Conservation (phyloP, 2,329 filamentous ascomycete species). For the Pseudomassariella vexata region DNA sequence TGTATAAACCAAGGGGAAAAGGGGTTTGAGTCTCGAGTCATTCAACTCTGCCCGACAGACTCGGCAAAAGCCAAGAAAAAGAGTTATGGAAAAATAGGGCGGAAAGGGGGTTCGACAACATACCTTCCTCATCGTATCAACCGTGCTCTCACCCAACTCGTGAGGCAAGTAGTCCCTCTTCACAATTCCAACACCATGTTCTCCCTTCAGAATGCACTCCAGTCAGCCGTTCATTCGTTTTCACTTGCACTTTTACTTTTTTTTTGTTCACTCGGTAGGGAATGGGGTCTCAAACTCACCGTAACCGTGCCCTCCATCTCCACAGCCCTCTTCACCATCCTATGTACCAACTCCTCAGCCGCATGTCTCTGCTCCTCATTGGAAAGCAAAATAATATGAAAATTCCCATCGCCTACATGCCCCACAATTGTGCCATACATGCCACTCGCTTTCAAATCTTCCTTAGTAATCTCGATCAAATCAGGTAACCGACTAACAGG, state of each 20-base stretch:
- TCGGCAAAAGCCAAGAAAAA: not conserved
- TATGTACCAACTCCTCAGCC: slow-evolving; percentile 68
- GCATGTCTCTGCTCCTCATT: slow-evolving; percentile 61
- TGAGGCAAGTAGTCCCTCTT: slow-evolving; percentile 80
- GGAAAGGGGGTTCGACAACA: slow-evolving; percentile 15
- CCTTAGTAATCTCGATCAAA: slow-evolving; percentile 72
- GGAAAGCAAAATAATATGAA: slow-evolving; percentile 59
- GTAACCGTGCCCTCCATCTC: slow-evolving; percentile 83
- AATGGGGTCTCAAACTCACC: slow-evolving; percentile 26
- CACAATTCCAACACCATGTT: slow-evolving; percentile 78
- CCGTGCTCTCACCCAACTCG: slow-evolving; percentile 67
- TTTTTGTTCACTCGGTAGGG: not conserved
- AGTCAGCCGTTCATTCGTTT: slow-evolving; percentile 7
- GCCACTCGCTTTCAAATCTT: slow-evolving; percentile 50
- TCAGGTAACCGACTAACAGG: slow-evolving; percentile 68
- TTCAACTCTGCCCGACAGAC: too few species aligned
- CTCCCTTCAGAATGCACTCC: slow-evolving; percentile 42
- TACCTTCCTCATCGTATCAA: slow-evolving; percentile 79
- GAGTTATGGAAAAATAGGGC: not conserved
- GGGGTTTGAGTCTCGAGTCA: not conserved
- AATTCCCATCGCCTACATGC: slow-evolving; percentile 73
- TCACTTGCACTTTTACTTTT: not conserved
- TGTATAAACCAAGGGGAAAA: not conserved
- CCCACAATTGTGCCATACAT: slow-evolving; percentile 61
- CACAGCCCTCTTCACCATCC: slow-evolving; percentile 81